Evolutionary conservation across 2,329 filamentous ascomycete genomes (phyloP), one percentile per base, ranked within the genome.

Genomic region (Diaporthe citri): DNA sequence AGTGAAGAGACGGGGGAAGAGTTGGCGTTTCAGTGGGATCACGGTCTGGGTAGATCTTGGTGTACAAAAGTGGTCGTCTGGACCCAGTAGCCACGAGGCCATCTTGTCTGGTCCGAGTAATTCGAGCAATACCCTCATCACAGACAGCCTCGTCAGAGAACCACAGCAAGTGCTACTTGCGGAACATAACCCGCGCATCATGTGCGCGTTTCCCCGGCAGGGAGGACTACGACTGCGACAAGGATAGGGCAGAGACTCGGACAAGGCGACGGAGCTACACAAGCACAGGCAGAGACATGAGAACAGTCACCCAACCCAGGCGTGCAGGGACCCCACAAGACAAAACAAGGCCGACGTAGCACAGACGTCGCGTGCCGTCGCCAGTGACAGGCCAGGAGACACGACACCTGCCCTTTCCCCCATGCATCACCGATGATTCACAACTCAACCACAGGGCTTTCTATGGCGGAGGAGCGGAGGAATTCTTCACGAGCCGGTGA

Each of bases 201-300:
- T 28, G 22, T 69, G 34, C 15, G 17, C 15, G 28, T 3, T 31
- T 12, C n/a, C 2, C 41, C 22, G 48, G 41, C 51, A 5, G 22
- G 22, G 34, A 28, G n/a, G 4, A 72, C 43, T 25, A 22, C 43
- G 31, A 36, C 34, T 20, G 25, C 34, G 17, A 17, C 17, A 28
- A 71, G n/a, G 46, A 69, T 46, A 64, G 39, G 48, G 55, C 56
- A 55, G 51, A 41, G 15, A 56, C 41, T 43, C 73, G 73, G 41
- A 56, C 31, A 72, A 52, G 69, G 73, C 69, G 69, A 72, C 55
- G 36, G 31, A n/a, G 66, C 56, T 71, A 71, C 73, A 71, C 64
- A 31, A 72, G 56, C 69, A 75, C 73, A 72, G 34, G 4, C n/a
- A 55, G 73, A 74, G 56, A 66, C 71, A 64, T 39, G 15, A 41